Base-by-base conservation (phyloP, 176 grass and related monocot species). In the Panicum miliaceum region DNA sequence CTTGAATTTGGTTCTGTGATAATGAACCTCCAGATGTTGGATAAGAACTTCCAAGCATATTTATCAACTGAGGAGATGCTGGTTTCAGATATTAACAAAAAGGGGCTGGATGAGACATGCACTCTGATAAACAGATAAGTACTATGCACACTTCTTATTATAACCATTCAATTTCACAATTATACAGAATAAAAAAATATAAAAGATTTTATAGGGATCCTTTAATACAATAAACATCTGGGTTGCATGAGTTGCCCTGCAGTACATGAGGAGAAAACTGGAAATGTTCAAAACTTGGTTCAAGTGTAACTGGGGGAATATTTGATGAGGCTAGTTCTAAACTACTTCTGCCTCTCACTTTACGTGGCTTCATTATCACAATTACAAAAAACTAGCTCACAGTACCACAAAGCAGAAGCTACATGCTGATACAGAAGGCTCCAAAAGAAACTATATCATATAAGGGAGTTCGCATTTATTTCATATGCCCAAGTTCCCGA, bases 21-120 rank as follows among this genome's bases (percentile, higher is more conserved):
- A 97, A 85, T 79, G 92, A 63, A 81, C 90, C 95, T 75, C 90
- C 95, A 42, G 89, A 87, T 65, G 91, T 85, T 75, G 86, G 85
- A 87, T 99, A 99, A 71, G 91, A 95, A 85, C 63, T 91, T 84
- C 93, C 96, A 89, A 96, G 50, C 93, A 99, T 96, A 83, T 87
- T 92, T 16, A 99, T 74, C 84, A 99, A 82, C 80, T 96, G 93
- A 34, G 93, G 88, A 64, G 85, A 26, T 81, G 47, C 84, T 90
- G 86, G 27, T 82, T 65, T 71, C 58, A 84, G 26, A 73, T 36
- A 85, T 73, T 22, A 67, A 82, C 71, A 64, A 12, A 74, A 58
- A 53, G 16, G 4, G 10, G 15, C 1, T 78, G 26, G 82, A 83
- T 83, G 66, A 86, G 50, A 47, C 8, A 73, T 48, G 73, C 22